Evolutionary conservation across 805 yeast genomes (phyloP), one percentile per base, ranked within the genome.

Genomic region (Metschnikowia lochheadii): DNA sequence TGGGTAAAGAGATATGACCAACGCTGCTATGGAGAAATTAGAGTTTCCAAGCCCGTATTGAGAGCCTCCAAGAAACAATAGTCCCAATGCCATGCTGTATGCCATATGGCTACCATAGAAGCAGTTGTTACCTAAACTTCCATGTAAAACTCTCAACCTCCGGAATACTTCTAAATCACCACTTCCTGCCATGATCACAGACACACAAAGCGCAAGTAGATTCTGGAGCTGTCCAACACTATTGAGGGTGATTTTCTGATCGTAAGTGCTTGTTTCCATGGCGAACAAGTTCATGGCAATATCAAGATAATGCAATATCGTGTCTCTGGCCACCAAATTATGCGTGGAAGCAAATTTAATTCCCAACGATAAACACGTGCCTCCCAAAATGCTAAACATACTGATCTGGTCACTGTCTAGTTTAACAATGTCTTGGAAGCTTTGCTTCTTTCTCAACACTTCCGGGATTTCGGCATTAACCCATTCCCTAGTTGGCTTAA

Each of bases 51-150:
- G 79, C 0, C 96, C 90, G 65, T 82, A 89, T 63, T 89, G 97
- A 0, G 98, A 97, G 1, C 96, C 94, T 0, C 97, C 97, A 35
- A 94, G 65, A 62, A 92, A 91, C 48, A 92, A 70, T 58, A 92
- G 82, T 2, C 99, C 99, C 36, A 94, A 67, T 0, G 96, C 87
- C 73, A 88, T 78, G 59, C 87, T 89, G 1, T 84, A 74, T 0
- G 91, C 87, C 82, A 87, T 81, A 60, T 80, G 87, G 52, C 82
- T 80, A 0, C 96, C 94, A 64, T 80, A 89, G 8, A 75, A 73
- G 41, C 73, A 67, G 37, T 60, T 75, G 35, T 65, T 69, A 29
- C 71, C 72, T 0, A 80, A 76, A 11, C 77, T 73, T 18, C 85
- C 87, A 62, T 87, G 90, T 32, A 89, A 68, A 23, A 78, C 77